These are phyloP conservation scores for Moringa oleifera DNA, from an alignment of 345 rosid species.

Conservation along the genomic window DNA sequence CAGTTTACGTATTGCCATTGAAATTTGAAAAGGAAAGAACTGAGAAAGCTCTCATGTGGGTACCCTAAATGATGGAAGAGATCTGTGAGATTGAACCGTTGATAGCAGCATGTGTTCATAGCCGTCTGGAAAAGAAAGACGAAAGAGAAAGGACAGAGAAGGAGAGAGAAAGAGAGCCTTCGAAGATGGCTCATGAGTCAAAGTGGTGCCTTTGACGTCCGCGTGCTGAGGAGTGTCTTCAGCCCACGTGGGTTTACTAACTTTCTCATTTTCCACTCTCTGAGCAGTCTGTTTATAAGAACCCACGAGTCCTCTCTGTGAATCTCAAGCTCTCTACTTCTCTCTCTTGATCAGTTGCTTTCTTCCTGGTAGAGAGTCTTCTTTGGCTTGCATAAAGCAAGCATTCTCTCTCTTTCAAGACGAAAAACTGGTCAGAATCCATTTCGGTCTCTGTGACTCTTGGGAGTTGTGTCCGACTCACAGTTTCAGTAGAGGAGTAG, in stretches of 20 bases:
- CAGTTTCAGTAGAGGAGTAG: slow-evolving; percentile 14
- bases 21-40: not conserved
- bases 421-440: not conserved
- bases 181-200: not conserved
- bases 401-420: not conserved
- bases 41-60: slow-evolving; percentile 6
- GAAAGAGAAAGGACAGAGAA: not conserved
- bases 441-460: slow-evolving; percentile 14
- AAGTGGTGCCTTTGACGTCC: not conserved
- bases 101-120: too few species aligned
- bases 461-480: slow-evolving; percentile 15
- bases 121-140: too few species aligned
- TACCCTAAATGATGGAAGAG: not conserved
- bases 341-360: too few species aligned
- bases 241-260: slow-evolving; percentile 12
- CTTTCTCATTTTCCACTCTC: too few species aligned
- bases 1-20: not conserved
- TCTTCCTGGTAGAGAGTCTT: not conserved
- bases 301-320: too few species aligned
- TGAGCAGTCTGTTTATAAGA: too few species aligned
- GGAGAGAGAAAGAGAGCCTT: not conserved
- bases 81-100: too few species aligned
- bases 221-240: too few species aligned
- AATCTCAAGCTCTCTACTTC: too few species aligned
- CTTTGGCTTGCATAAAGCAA: too few species aligned